phyloP scores from a whole-genome alignment of 1,284 basidiomycete species.

The Phlebopus sp. region DNA sequence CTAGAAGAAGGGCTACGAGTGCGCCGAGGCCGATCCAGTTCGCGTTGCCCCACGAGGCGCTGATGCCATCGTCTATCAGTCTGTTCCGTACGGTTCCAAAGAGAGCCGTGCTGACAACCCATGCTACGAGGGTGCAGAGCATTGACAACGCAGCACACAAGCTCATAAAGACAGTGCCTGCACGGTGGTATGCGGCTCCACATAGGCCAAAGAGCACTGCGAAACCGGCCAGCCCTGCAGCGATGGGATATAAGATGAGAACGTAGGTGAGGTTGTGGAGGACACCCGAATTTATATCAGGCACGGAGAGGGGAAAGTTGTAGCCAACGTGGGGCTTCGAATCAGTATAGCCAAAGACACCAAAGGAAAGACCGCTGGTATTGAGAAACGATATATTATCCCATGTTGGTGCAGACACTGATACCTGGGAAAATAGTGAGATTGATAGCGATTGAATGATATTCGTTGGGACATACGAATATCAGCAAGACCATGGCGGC shows the following conservation, averaged over 20 bases:
- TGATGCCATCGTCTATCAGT: conserved; percentile 48
- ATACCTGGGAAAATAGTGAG: conserved; percentile 39
- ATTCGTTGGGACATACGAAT: conserved; percentile 47
- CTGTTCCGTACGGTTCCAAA: conserved; percentile 68
- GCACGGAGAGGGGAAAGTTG: conserved; percentile 39
- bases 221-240: conserved; percentile 67
- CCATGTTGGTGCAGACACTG: conserved; percentile 73
- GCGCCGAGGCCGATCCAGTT: conserved; percentile 77
- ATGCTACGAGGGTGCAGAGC: conserved; percentile 63
- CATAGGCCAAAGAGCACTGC: conserved; percentile 74
- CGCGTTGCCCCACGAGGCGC: conserved; percentile 69
- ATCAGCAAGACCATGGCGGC: conserved; percentile 65
- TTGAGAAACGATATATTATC: conserved; percentile 65
- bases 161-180: conserved; percentile 74
- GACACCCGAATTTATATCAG: conserved; percentile 46
- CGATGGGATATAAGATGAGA: conserved; percentile 77
- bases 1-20: conserved; percentile 59
- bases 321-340: conserved; percentile 55
- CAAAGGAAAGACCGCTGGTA: conserved; percentile 55
- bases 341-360: conserved; percentile 77
- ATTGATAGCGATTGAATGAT: neutral
- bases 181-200: conserved; percentile 59
- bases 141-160: conserved; percentile 62
- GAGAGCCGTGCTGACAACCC: conserved; percentile 76
- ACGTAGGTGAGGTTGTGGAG: conserved; percentile 69